A percentile compares a stretch with the other conserved stretches of the same genome.
Evolutionary conservation across 441 rosid species (phyloP).

Genomic region (Erodium trifolium): DNA sequence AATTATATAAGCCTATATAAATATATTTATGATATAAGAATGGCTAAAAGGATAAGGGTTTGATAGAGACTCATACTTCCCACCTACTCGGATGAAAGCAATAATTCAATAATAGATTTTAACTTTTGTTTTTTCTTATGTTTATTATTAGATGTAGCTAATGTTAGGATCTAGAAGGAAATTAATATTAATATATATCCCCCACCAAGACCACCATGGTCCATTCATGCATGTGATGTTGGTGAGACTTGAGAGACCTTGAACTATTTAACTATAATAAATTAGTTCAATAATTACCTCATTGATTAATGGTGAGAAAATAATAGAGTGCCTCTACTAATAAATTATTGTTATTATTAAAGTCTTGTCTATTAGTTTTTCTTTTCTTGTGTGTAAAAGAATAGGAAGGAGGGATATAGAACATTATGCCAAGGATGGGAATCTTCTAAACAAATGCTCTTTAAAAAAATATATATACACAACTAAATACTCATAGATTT

Average conservation of each 20-base stretch:
- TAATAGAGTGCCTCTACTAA: slow-evolving; percentile 15
- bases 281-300: slow-evolving; percentile 18
- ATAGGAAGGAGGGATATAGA: slow-evolving; percentile 4
- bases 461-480: background rate
- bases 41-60: background rate
- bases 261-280: slow-evolving; percentile 16
- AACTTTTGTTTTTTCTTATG: background rate
- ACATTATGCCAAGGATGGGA: slow-evolving; percentile 23
- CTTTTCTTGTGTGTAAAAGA: background rate
- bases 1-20: no score
- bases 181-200: slow-evolving; percentile 3
- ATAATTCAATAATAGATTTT: background rate
- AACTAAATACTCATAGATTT: no score
- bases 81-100: background rate
- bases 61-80: background rate
- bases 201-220: slow-evolving; percentile 14
- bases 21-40: background rate
- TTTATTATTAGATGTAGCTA: background rate
- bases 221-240: slow-evolving; percentile 20
- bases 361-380: slow-evolving; percentile 19
- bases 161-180: background rate
- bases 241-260: slow-evolving; percentile 36
- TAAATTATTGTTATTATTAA: background rate
- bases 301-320: slow-evolving; percentile 13
- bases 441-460: slow-evolving; percentile 31